A percentile compares a stretch with the other conserved stretches of the same genome.
Evolutionary conservation across 768 basidiomycete genomes (phyloP).

Genomic region (Tricholoma hemisulphureum): DNA sequence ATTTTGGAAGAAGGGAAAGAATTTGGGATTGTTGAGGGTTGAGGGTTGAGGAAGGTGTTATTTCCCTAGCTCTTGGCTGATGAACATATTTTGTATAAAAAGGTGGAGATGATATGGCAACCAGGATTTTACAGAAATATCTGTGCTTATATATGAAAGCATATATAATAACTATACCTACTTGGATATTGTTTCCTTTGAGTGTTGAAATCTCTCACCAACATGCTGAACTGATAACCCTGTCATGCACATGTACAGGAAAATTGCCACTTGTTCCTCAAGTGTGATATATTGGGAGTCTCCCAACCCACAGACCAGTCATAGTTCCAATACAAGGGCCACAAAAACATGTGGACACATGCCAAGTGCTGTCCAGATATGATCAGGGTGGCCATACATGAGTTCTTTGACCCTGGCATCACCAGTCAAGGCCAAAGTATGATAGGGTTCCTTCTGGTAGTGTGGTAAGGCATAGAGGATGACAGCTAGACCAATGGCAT

Average conservation of each 20-base stretch:
- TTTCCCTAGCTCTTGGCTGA: conserved; percentile 4
- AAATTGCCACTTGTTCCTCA: neutral
- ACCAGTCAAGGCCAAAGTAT: neutral
- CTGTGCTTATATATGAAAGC: too few species aligned
- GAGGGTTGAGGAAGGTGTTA: conserved; percentile 7
- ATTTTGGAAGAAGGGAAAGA: conserved; percentile 12
- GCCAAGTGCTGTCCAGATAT: conserved; percentile 13
- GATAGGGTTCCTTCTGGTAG: neutral
- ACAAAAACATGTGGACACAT: conserved; percentile 19
- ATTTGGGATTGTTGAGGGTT: conserved; percentile 5
- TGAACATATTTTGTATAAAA: conserved; percentile 18
- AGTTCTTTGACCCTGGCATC: neutral
- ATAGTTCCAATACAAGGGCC: conserved; percentile 9
- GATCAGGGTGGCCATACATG: neutral
- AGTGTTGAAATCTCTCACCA: too few species aligned
- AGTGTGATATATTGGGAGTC: too few species aligned
- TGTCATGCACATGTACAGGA: neutral
- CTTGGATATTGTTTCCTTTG: too few species aligned
- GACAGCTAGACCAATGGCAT: neutral
- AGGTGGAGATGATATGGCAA: conserved; percentile 6
- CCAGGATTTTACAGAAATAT: conserved; percentile 4
- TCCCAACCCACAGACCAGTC: neutral
- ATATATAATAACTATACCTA: too few species aligned
- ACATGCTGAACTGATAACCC: neutral
- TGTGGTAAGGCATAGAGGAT: neutral